Conservation (phyloP, 106 monocot species). For the Platanthera guangdongensis region DNA sequence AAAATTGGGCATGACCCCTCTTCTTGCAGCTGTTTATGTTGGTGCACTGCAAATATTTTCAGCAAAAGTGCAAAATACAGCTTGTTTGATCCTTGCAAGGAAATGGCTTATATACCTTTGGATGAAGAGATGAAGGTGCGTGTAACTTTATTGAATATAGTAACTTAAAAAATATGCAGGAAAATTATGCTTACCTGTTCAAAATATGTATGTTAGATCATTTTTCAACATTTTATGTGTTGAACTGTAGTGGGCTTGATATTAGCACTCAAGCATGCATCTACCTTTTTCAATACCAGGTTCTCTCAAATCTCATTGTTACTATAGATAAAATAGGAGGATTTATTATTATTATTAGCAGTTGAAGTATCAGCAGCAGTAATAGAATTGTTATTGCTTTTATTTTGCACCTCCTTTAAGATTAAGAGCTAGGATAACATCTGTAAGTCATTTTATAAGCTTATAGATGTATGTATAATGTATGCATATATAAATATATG, state of each 20-base stretch:
- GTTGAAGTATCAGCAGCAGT: too few relatives aligned
- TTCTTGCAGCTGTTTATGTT: conserved; percentile 89
- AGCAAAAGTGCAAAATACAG: conserved; percentile 95
- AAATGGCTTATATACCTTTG: conserved; percentile 92
- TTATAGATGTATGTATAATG: too few relatives aligned
- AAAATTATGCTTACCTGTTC: too few relatives aligned
- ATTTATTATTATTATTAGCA: too few relatives aligned
- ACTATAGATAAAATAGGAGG: background rate
- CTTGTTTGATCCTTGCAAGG: conserved; percentile 91
- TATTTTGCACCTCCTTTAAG: too few relatives aligned
- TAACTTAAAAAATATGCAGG: too few relatives aligned
- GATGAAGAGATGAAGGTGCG: conserved; percentile 82
- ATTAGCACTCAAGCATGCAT: background rate
- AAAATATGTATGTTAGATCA: background rate
- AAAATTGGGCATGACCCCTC: conserved; percentile 62
- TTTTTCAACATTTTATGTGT: background rate
- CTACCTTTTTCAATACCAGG: background rate
- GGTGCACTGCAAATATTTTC: conserved; percentile 89
- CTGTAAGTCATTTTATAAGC: too few relatives aligned
- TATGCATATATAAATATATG: too few relatives aligned
- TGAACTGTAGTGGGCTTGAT: background rate
- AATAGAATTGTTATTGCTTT: too few relatives aligned
- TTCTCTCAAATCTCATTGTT: background rate
- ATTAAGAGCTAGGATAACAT: too few relatives aligned
- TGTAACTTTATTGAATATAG: background rate